Conservation (phyloP, 768 basidiomycete genomes). For the Suillus tomentosus region DNA sequence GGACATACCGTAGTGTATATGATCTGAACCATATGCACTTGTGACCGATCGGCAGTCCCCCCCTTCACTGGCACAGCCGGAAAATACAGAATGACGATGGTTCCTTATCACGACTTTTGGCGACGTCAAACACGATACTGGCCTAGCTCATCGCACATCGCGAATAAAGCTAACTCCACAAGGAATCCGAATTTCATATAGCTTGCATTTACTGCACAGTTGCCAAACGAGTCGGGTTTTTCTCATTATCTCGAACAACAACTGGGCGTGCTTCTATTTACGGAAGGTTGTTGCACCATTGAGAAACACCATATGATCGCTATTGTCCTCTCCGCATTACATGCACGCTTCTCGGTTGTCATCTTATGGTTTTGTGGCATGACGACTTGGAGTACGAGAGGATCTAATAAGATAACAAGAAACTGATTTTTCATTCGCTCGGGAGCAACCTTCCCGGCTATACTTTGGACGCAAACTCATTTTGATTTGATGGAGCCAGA, state of each 20-base stretch:
- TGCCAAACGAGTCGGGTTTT: background rate
- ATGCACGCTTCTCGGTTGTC: background rate
- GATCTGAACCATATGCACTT: background rate
- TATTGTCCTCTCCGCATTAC: slow-evolving; percentile 1
- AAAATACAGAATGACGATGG: background rate
- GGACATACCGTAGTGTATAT: background rate
- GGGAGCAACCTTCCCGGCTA: background rate
- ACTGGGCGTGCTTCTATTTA: background rate
- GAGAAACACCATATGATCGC: background rate
- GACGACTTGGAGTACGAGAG: background rate
- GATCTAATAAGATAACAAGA: background rate
- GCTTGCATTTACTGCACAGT: background rate
- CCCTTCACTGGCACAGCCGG: background rate
- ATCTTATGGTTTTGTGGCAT: background rate
- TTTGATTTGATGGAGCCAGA: background rate
- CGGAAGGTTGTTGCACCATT: background rate
- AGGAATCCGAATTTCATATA: background rate
- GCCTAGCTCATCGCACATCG: background rate
- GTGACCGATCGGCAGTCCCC: background rate
- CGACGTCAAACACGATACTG: background rate
- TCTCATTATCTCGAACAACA: background rate
- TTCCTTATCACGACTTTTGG: background rate
- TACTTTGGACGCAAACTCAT: background rate
- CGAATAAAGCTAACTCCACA: background rate
- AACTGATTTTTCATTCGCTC: background rate